phyloP scores from a whole-genome alignment of 2,329 filamentous ascomycete species.

The Incumbomyces delicatus region DNA sequence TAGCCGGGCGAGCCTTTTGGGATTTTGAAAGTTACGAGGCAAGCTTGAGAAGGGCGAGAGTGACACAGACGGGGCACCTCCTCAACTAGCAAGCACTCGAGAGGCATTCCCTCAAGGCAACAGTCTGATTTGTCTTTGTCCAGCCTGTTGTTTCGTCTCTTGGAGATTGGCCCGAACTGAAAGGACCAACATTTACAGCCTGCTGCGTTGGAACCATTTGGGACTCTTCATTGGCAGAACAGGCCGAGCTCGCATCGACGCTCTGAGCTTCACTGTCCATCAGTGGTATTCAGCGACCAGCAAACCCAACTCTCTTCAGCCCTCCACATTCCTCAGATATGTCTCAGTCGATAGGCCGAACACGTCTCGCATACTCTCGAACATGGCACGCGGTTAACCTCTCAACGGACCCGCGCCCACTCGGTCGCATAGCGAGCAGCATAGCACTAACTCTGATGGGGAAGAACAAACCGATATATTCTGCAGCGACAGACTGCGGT shows the following conservation, averaged over 20 bases:
- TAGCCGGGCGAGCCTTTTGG: too few relatives aligned
- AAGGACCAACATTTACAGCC: background rate
- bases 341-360: slow-evolving; percentile 44
- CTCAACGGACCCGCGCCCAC: slow-evolving; percentile 42
- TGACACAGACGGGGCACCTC: too few relatives aligned
- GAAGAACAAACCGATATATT: slow-evolving; percentile 97
- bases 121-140: too few relatives aligned
- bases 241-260: background rate
- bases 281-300: background rate
- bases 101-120: too few relatives aligned
- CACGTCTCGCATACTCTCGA: slow-evolving; percentile 89
- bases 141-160: too few relatives aligned
- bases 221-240: background rate
- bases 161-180: too few relatives aligned
- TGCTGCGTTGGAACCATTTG: background rate
- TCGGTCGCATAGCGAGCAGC: slow-evolving; percentile 37
- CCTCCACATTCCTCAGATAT: background rate
- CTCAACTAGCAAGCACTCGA: too few relatives aligned
- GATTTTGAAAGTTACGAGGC: too few relatives aligned
- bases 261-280: background rate
- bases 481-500: slow-evolving; percentile 95
- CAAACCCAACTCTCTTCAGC: background rate
- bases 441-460: slow-evolving; percentile 55
- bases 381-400: slow-evolving; percentile 88
- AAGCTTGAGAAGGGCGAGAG: too few relatives aligned